phyloP scores from a whole-genome alignment of 139 green algal genomes.

The Tetradesmus obliquus region DNA sequence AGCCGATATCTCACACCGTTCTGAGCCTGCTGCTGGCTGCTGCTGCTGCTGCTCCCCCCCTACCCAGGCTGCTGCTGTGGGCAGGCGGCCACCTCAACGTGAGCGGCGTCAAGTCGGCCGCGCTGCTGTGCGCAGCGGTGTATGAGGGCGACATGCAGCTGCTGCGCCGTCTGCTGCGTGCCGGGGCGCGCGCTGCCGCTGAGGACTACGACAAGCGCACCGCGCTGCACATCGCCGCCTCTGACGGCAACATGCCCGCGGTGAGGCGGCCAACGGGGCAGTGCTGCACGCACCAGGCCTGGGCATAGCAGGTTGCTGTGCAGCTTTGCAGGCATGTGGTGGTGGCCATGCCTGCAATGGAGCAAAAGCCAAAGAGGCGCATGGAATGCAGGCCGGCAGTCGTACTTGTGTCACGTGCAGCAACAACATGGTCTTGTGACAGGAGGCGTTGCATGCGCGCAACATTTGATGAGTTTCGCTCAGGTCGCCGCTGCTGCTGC shows the following conservation, averaged over 20 bases:
- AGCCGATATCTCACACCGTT: neutral
- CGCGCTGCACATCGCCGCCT: conserved; percentile 33
- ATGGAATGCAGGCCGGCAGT: no score
- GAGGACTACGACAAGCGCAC: conserved; percentile 39
- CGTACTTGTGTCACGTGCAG: no score
- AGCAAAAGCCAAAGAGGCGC: no score
- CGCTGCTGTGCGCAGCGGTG: conserved; percentile 55
- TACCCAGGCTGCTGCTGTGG: neutral
- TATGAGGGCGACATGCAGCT: conserved; percentile 51
- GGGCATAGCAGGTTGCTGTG: no score
- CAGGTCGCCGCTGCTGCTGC: neutral
- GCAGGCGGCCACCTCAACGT: neutral
- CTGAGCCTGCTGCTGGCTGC: neutral
- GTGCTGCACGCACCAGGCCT: neutral
- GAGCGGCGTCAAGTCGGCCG: conserved; percentile 33
- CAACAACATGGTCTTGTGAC: no score
- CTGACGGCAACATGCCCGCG: conserved; percentile 32
- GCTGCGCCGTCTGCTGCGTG: conserved; percentile 16
- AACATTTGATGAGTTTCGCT: no score
- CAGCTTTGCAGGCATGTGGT: no score
- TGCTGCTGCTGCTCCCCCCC: neutral
- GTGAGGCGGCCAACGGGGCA: neutral
- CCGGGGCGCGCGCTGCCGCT: conserved; percentile 1
- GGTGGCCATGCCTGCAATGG: no score
- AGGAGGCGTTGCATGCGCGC: no score